Conservation (phyloP, 2,329 filamentous ascomycete species). For the Hymenotorrendiella dingleyae region DNA sequence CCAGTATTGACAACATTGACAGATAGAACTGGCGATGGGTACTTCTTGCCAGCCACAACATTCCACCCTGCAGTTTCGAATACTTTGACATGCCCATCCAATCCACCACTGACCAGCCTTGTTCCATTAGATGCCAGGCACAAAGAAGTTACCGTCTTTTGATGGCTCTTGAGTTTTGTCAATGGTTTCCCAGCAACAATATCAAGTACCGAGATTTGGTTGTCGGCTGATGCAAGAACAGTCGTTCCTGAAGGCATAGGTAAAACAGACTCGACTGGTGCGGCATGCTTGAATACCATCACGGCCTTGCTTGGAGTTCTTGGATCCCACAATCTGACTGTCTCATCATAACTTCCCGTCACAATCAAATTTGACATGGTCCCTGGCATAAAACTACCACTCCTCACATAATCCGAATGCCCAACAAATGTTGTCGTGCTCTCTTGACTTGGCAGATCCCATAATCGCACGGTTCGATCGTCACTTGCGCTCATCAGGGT, state of each 20-base stretch:
- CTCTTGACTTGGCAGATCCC: slow-evolving; percentile 81
- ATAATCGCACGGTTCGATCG: slow-evolving; percentile 85
- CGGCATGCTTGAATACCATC: slow-evolving; percentile 93
- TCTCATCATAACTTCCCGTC: slow-evolving; percentile 91
- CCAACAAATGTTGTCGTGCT: slow-evolving; percentile 75
- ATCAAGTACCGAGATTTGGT: slow-evolving; percentile 84
- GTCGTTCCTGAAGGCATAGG: slow-evolving; percentile 82
- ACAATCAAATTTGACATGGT: slow-evolving; percentile 66
- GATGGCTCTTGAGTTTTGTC: slow-evolving; percentile 84
- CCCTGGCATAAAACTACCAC: slow-evolving; percentile 77
- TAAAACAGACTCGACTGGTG: slow-evolving; percentile 81
- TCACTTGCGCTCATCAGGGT: slow-evolving; percentile 84
- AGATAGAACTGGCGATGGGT: slow-evolving; percentile 83
- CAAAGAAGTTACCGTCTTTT: slow-evolving; percentile 92
- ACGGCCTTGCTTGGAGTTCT: slow-evolving; percentile 64
- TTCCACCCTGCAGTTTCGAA: slow-evolving; percentile 95
- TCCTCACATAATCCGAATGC: slow-evolving; percentile 88
- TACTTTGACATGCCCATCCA: slow-evolving; percentile 95
- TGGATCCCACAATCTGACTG: slow-evolving; percentile 90
- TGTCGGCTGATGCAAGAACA: slow-evolving; percentile 77
- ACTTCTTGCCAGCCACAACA: slow-evolving; percentile 90
- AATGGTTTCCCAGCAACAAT: slow-evolving; percentile 85
- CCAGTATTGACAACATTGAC: slow-evolving; percentile 68
- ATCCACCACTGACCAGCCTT: slow-evolving; percentile 76
- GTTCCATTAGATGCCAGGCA: slow-evolving; percentile 74